Base-by-base conservation (phyloP, 331 rosid species). In the Malus hybrid region DNA sequence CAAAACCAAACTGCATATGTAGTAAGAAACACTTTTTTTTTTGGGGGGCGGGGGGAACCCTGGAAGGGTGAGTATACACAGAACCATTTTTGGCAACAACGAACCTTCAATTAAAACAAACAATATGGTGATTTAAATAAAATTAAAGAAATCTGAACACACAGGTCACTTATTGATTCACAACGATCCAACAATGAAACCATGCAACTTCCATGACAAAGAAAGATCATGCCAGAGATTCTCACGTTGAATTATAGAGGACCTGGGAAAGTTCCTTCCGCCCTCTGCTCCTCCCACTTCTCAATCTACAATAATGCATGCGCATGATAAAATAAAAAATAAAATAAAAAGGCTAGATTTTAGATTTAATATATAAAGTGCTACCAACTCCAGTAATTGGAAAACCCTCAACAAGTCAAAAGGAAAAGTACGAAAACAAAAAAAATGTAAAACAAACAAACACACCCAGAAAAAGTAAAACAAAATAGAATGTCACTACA, bases 241-340 rank as follows among this genome's bases (percentile, higher is more conserved):
- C 67, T 52, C 32, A 34, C 60, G 78, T 54, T 60, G 60, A 55
- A 82, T 92, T 85, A 94, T 69, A 94, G 95, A 20, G 97, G 99
- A 72, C 99, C 99, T 1, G 99, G 91, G 81, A 94, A 94, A 65
- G 83, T 79, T 55, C 99, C 97, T 15, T n/a, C 89, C 74, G 84
- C 96, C 85, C 97, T 88, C 85, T 92, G 99, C 76, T 94, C 97
- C 48, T 90, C 90, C 99, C 97, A 92, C 86, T 56, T 91, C 0
- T 94, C 97, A 80, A 94, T 90, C 99, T 94, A 86, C 84, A 75
- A 65, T 65, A 80, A n/a, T 57, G 64, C 60, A 71, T 6, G 42
- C 56, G 62, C 65, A 33, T 67, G 19, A 24, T 9, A 72, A 36
- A 34, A 7, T 1, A 33, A 1, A 33, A 33, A 33, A 5, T 5